phyloP scores from a whole-genome alignment of 2,329 filamentous ascomycete genomes.

The Aspergillus versicolor region DNA sequence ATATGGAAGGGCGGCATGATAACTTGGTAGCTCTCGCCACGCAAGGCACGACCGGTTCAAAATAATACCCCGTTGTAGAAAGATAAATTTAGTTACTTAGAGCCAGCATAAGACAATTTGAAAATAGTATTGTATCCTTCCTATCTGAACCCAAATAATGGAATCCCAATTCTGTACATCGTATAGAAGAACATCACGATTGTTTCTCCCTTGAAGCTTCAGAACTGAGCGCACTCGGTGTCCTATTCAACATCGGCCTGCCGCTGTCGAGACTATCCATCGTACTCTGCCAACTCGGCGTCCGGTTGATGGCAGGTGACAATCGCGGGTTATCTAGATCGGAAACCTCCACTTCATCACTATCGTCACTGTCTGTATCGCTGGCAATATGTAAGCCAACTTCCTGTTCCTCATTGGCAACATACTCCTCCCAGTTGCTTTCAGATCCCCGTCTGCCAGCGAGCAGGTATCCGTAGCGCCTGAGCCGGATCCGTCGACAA shows the following conservation, averaged over 20 bases:
- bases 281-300: not conserved
- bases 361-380: conserved; percentile 1
- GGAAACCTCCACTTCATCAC: not conserved
- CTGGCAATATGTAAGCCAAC: not conserved
- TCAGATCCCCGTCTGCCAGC: not conserved
- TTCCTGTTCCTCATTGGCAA: not conserved
- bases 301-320: not conserved
- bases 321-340: not conserved
- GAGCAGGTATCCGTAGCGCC: not conserved
- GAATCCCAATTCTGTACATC: too few relatives aligned
- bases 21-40: too few relatives aligned
- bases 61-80: not conserved
- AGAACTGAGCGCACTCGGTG: not conserved
- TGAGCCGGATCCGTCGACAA: not conserved
- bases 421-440: not conserved
- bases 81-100: not conserved
- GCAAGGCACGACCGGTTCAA: not conserved
- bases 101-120: not conserved
- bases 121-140: not conserved
- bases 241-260: not conserved
- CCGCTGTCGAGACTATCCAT: not conserved
- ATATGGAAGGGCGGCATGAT: too few relatives aligned
- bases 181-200: not conserved
- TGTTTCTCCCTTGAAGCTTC: not conserved
- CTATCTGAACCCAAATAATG: not conserved